phyloP scores from a whole-genome alignment of 805 yeast genomes.

The Barnettozyma sucrosica region DNA sequence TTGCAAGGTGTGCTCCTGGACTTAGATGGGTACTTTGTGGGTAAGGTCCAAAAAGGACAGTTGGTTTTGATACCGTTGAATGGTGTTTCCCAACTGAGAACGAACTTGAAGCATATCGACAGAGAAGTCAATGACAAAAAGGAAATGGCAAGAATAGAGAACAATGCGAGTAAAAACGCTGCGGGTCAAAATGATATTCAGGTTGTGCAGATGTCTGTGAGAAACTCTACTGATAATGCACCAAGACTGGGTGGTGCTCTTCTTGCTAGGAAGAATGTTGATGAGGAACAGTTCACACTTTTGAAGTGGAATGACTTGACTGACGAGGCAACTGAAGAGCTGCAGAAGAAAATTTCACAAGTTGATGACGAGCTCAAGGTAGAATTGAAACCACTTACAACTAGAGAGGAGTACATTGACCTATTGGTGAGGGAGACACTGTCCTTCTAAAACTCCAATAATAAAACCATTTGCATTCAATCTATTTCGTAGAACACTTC shows the following conservation, averaged over 20 bases:
- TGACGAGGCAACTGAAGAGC: slow-evolving; percentile 25
- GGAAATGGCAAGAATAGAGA: slow-evolving; percentile 34
- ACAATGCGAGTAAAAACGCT: slow-evolving; percentile 28
- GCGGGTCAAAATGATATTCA: slow-evolving; percentile 33
- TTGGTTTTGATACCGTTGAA: slow-evolving; percentile 61
- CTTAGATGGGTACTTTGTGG: slow-evolving; percentile 47
- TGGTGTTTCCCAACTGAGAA: slow-evolving; percentile 71
- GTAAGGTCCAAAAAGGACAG: slow-evolving; percentile 40
- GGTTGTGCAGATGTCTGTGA: slow-evolving; percentile 74
- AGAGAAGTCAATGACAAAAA: slow-evolving; percentile 42
- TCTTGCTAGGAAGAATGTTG: slow-evolving; percentile 53
- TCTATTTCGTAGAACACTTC: slow-evolving; percentile 1
- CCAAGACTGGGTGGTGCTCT: slow-evolving; percentile 69
- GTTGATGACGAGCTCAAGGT: slow-evolving; percentile 17
- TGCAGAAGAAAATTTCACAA: slow-evolving; percentile 22
- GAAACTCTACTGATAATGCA: slow-evolving; percentile 48
- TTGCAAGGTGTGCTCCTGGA: slow-evolving; percentile 63
- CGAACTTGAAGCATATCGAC: slow-evolving; percentile 76
- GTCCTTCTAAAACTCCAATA: background rate
- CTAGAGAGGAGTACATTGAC: slow-evolving; percentile 30
- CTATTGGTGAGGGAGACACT: slow-evolving; percentile 24
- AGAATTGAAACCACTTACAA: slow-evolving; percentile 21
- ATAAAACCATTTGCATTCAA: background rate
- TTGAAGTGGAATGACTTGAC: slow-evolving; percentile 42
- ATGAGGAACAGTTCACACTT: slow-evolving; percentile 47